Percentiles rank a stretch among this genome's conserved stretches.
phyloP scores from a whole-genome alignment of 164 flowering plant species.

The Magnolia officinalis region DNA sequence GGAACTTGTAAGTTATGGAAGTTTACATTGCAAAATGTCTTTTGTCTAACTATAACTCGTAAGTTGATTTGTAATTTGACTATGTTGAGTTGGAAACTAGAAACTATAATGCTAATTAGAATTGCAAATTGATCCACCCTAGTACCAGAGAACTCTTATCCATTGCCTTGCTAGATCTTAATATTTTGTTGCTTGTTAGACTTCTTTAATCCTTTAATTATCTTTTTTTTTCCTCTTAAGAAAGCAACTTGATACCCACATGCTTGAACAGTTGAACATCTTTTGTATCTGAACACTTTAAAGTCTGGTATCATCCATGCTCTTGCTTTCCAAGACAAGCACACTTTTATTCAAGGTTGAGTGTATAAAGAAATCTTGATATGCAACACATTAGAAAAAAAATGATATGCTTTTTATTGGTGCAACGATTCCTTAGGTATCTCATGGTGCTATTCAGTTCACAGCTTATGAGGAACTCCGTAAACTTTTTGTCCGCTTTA shows the following conservation, averaged over 20 bases:
- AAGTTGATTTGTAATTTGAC: too few relatives aligned
- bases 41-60: too few relatives aligned
- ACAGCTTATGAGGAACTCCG: slow-evolving; percentile 94
- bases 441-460: slow-evolving; percentile 99
- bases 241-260: too few relatives aligned
- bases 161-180: too few relatives aligned
- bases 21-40: too few relatives aligned
- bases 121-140: too few relatives aligned
- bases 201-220: too few relatives aligned
- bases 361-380: background rate
- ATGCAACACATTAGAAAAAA: background rate
- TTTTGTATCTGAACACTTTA: background rate
- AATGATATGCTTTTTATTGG: background rate
- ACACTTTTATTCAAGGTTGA: background rate
- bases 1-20: too few relatives aligned
- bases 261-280: background rate
- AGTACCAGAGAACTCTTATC: too few relatives aligned
- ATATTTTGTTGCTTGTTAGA: too few relatives aligned
- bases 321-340: background rate
- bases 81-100: background rate
- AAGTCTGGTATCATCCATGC: background rate
- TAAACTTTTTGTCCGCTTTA: slow-evolving; percentile 47
- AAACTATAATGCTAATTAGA: background rate
- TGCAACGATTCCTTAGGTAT: slow-evolving; percentile 65
- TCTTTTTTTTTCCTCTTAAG: too few relatives aligned